Evolutionary conservation across 2,329 filamentous ascomycete species (phyloP).

Genomic region (Aspergillus terreus): DNA sequence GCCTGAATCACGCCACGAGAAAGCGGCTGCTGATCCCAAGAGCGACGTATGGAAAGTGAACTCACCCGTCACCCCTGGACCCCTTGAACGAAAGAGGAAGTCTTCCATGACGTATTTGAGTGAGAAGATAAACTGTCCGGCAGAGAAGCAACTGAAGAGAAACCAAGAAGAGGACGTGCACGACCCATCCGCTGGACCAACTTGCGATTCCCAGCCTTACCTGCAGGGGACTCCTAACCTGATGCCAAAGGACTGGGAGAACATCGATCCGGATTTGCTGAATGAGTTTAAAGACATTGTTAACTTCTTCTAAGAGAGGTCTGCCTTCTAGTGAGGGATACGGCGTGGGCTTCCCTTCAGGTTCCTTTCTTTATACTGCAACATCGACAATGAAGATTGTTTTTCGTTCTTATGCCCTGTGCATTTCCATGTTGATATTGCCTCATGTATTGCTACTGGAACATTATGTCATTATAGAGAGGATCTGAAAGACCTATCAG

Average conservation of each 20-base stretch:
- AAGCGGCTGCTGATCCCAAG: no score
- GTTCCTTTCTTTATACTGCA: no score
- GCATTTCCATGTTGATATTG: no score
- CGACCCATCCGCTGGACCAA: neutral
- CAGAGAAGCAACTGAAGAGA: neutral
- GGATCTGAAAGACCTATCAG: no score
- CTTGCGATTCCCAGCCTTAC: neutral
- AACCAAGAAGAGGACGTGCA: neutral
- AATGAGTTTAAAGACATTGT: constrained; percentile 41
- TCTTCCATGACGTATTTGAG: neutral
- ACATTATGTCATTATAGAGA: no score
- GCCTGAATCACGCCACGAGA: no score
- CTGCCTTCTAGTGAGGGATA: neutral
- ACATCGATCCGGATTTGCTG: constrained; percentile 35
- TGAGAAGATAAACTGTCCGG: neutral
- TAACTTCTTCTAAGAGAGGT: constrained; percentile 30
- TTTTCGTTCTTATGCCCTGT: neutral
- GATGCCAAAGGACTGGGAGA: constrained; percentile 27
- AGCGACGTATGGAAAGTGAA: neutral
- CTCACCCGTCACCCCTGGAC: neutral
- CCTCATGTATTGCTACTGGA: no score
- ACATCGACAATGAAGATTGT: neutral
- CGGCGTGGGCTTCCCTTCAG: neutral
- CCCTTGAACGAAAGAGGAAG: constrained; percentile 2
- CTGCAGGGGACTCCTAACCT: neutral